Evolutionary conservation across 2,329 filamentous ascomycete species (phyloP), one percentile per base, ranked within the genome.

Genomic region (Colletotrichum navitas): DNA sequence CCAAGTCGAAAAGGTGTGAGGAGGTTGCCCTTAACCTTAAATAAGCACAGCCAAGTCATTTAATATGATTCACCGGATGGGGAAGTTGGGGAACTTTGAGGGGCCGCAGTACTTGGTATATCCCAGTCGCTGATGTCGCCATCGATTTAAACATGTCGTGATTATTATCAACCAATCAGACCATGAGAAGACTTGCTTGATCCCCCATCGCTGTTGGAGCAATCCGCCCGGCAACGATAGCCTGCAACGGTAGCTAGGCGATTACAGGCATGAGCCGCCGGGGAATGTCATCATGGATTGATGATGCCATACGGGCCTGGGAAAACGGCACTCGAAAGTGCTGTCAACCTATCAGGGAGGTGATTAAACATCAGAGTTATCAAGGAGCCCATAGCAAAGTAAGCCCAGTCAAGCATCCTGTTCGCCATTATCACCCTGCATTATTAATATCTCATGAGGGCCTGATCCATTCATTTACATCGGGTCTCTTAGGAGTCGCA

Each of bases 121-220:
- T 52, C 63, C 68, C 52, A 41, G 65, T 43, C 21, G 36, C 45
- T 21, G 52, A 71, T 71, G 68, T 68, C 68, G 68, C 68, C 65
- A 71, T 71, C 58, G 65, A 41, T 29, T 63, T 63, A 7, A 29
- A 68, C 68, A 71, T 71, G 68, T 68, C 64, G 68, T 71, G 68
- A 71, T 71, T 39, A 24, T 16, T 3, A 5, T 11, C 10, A n/a
- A 24, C 68, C 68, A 71, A 71, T 71, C 68, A 68, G 21, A 7
- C 6, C 1, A 5, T 8, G 0, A 21, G 4, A 14, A 36, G 32
- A 12, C 39, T 14, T 21, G 54, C 60, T 63, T 47, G 43, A 63
- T 32, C 59, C 60, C 5, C 68, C 58, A 62, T 59, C 24, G 10
- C 5, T 18, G 2, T 8, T 54, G 24, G 59, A 51, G 59, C 59